phyloP scores from a whole-genome alignment of 352 stramenopile genomes.

The Globisporangium canariense region DNA sequence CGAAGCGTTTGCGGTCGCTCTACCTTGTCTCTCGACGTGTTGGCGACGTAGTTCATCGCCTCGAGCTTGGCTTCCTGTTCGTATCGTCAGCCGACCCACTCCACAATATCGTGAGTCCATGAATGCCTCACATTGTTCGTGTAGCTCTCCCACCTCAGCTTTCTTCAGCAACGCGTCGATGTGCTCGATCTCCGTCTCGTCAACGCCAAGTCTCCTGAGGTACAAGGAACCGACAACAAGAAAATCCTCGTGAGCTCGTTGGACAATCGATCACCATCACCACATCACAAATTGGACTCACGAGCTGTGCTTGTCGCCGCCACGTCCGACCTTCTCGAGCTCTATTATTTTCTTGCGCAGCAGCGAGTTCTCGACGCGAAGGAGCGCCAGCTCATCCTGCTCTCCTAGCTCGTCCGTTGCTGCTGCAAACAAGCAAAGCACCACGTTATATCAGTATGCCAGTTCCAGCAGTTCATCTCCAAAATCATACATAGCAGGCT shows the following conservation, averaged over 20 bases:
- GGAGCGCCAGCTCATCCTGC: conserved; percentile 40
- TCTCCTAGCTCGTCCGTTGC: conserved; percentile 20
- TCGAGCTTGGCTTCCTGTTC: conserved; percentile 64
- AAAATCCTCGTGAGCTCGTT: not conserved
- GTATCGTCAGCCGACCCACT: not conserved
- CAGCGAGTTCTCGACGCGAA: conserved; percentile 63
- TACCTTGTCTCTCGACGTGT: conserved; percentile 75
- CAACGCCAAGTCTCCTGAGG: conserved; percentile 44
- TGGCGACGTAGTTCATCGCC: conserved; percentile 67
- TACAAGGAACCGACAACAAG: not conserved
- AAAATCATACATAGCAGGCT: no score
- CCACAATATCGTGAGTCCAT: not conserved
- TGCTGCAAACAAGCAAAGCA: not conserved
- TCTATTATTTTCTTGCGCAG: conserved; percentile 72
- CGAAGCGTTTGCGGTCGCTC: not conserved
- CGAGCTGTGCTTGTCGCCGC: conserved; percentile 40
- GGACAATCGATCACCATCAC: not conserved
- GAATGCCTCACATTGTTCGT: not conserved
- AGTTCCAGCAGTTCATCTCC: not conserved
- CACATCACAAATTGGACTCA: not conserved
- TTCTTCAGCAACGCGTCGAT: conserved; percentile 78
- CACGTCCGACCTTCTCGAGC: conserved; percentile 41
- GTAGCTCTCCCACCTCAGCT: conserved; percentile 30
- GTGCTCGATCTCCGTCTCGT: conserved; percentile 59
- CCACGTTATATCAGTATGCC: not conserved